phyloP scores from a whole-genome alignment of 257 asterid genomes.

The Solanum arcanum region DNA sequence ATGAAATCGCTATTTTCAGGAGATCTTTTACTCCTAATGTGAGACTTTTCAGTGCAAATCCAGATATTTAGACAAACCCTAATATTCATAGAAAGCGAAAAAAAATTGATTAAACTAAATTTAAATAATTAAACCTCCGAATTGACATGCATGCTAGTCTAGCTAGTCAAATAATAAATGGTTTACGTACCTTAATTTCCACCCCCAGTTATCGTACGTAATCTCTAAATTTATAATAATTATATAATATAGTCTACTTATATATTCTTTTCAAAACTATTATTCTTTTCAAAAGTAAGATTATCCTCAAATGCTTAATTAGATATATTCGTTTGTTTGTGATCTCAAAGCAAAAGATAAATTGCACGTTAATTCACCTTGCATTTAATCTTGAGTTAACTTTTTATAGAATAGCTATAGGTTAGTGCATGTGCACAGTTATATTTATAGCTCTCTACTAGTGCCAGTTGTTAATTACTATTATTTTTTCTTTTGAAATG shows the following conservation, averaged over 20 bases:
- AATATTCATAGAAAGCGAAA: background rate
- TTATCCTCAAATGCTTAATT: background rate
- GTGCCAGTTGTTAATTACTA: background rate
- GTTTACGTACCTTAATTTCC: background rate
- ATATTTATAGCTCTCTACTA: background rate
- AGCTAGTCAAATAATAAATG: background rate
- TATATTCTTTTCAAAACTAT: background rate
- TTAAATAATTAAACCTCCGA: background rate
- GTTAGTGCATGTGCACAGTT: background rate
- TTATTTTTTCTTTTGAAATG: background rate
- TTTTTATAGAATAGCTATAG: background rate
- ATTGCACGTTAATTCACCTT: background rate
- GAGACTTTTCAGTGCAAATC: fast-evolving
- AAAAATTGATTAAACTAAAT: background rate
- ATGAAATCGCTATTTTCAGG: background rate
- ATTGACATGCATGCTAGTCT: background rate
- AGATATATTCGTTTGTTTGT: background rate
- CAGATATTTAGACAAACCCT: background rate
- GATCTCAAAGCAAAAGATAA: background rate
- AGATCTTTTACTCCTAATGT: fast-evolving
- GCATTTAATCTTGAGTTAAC: background rate
- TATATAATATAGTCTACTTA: background rate
- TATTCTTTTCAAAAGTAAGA: background rate
- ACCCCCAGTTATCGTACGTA: background rate
- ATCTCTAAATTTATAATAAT: background rate